Conservation (phyloP, 2,329 filamentous ascomycete species). For the Sclerotinia nivalis region DNA sequence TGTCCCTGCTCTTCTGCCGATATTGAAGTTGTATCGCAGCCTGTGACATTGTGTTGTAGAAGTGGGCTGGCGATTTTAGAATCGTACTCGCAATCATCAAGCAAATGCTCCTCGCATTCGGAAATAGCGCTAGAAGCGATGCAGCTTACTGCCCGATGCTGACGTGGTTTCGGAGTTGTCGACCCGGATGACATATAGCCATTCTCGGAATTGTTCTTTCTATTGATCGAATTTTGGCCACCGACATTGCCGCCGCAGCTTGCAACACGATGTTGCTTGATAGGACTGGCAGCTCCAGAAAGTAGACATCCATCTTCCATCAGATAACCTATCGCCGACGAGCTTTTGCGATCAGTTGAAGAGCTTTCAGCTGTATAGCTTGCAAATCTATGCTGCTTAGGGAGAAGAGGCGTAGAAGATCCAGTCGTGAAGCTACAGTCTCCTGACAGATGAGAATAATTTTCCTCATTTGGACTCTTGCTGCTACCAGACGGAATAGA, state of each 20-base stretch:
- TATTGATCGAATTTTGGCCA: neutral
- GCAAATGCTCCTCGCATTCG: constrained; percentile 6
- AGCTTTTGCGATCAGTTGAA: neutral
- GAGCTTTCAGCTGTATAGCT: neutral
- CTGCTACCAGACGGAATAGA: constrained; percentile 1
- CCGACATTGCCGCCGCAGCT: neutral
- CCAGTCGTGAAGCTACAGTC: constrained; percentile 8
- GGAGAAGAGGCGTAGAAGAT: constrained; percentile 1
- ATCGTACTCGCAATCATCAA: constrained; percentile 15
- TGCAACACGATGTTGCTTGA: constrained; percentile 1
- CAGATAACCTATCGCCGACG: neutral
- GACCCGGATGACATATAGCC: neutral
- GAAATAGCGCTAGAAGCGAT: neutral
- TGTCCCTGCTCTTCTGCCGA: neutral
- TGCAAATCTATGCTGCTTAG: constrained; percentile 12
- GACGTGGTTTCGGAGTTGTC: neutral
- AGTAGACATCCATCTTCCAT: constrained; percentile 16
- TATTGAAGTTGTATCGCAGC: neutral
- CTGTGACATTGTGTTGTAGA: neutral
- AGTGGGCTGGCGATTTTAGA: neutral
- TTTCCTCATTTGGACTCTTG: neutral
- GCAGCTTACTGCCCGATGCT: neutral
- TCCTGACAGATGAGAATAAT: neutral
- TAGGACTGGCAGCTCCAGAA: constrained; percentile 14
- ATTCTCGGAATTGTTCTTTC: neutral